These are phyloP conservation scores for Melaleuca alternifolia DNA, from an alignment of 345 rosid species.

Conservation along the genomic window DNA sequence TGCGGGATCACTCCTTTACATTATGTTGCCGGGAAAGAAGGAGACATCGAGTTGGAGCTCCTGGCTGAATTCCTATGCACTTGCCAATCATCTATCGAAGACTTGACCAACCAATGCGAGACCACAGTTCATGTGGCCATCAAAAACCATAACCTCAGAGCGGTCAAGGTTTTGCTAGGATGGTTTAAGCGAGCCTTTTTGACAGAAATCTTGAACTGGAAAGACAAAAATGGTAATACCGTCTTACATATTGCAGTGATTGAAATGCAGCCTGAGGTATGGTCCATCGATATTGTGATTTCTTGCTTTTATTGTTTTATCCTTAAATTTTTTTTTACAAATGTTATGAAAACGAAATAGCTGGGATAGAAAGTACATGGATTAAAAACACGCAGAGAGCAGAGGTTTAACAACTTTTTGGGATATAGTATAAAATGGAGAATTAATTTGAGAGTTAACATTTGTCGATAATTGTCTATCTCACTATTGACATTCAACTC, in stretches of 20 bases:
- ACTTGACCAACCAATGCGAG: neutral
- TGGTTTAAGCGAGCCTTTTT: neutral
- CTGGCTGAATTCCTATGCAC: neutral
- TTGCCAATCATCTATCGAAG: neutral
- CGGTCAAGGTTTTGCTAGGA: neutral
- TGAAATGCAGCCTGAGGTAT: neutral
- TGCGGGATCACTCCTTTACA: neutral
- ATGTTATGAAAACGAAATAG: neutral
- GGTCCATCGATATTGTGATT: neutral
- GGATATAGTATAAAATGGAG: neutral
- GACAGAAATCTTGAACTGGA: neutral
- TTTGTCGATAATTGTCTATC: neutral
- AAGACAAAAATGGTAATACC: neutral
- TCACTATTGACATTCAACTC: neutral
- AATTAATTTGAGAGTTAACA: neutral
- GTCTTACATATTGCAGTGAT: neutral
- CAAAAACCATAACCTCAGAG: neutral
- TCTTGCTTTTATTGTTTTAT: neutral
- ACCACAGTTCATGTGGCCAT: neutral
- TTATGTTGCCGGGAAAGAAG: neutral
- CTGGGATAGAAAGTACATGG: neutral
- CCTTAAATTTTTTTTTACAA: too few species aligned
- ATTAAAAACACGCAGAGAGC: neutral
- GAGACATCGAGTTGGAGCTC: neutral
- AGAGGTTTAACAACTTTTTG: neutral